Percentiles rank a stretch among this genome's conserved stretches.
Evolutionary conservation across 225 moss, liverwort and hornwort genomes (phyloP).

Genomic region (Physcomitrium patens): DNA sequence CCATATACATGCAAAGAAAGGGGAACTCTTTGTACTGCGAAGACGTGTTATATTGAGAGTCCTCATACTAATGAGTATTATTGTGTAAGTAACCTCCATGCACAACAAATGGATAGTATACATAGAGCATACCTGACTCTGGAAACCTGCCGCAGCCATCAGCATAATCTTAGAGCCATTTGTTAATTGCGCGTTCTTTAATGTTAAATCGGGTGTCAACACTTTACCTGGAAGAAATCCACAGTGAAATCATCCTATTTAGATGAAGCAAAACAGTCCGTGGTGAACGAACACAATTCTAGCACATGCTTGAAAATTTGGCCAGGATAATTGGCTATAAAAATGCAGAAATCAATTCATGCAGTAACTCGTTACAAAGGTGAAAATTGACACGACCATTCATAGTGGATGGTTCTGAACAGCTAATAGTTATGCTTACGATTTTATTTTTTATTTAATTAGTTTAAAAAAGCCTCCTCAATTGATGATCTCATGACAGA

Average conservation of each 20-base stretch:
- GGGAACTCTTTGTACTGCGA: neutral
- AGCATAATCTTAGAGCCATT: slow-evolving; percentile 95
- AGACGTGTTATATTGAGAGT: neutral
- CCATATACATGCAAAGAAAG: slow-evolving; percentile 14
- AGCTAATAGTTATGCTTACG: neutral
- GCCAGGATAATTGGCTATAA: too few species aligned
- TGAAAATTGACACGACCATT: neutral
- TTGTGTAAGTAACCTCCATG: slow-evolving; percentile 16
- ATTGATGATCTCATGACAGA: neutral
- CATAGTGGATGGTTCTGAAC: neutral
- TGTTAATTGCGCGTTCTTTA: slow-evolving; percentile 65
- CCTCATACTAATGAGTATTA: slow-evolving; percentile 5
- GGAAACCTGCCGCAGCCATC: slow-evolving; percentile 92
- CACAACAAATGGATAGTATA: slow-evolving; percentile 33
- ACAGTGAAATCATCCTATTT: slow-evolving; percentile 4
- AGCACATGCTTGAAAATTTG: too few species aligned
- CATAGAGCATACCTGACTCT: slow-evolving; percentile 70
- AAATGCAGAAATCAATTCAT: neutral
- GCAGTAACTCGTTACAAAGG: neutral
- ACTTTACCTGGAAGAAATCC: slow-evolving; percentile 70
- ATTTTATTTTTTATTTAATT: too few species aligned
- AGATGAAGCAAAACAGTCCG: neutral
- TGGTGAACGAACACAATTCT: neutral
- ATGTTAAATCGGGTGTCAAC: slow-evolving; percentile 68
- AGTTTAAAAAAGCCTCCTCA: neutral